Base-by-base conservation (phyloP, 1,284 basidiomycete species). In the Trichosporon ovoides region DNA sequence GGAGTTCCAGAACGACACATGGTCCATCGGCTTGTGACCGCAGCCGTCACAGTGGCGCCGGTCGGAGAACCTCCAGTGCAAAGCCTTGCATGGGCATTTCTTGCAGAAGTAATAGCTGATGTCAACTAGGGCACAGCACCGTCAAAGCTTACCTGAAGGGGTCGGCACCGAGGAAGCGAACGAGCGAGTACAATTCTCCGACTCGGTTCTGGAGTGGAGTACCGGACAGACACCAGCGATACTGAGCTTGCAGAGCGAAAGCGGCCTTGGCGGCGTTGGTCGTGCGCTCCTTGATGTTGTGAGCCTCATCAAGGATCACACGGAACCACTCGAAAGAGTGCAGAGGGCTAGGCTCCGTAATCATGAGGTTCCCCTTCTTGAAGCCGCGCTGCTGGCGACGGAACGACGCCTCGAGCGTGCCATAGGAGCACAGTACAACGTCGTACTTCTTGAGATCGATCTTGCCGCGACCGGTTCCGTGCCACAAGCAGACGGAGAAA, bases 191-290 rank as follows among this genome's bases (percentile, higher is more conserved):
- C 40, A 99, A 80, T 75, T 99, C 96, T 64, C 96, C 96, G 14
- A 99, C 96, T 62, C 95, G 86, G 69, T 96, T 96, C 77, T 98
- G 91, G 13, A 94, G 78, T 0, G 92, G 94, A n/a, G 94, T 97
- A n/a, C 95, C 96, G 24, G 93, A 97, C 33, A 99, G 81, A 76
- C 96, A 98, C 96, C 96, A 99, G 62, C 86, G 85, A 67, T 85
- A 91, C 59, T 84, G 84, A 57, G 87, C 85, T 66, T 87, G 78
- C 5, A 98, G 80, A 53, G 92, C 89, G 72, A 98, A 99, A 0
- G 92, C 84, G 11, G 91, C 93, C 76, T 97, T 98, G 2, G 96
- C 94, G 0, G 95, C 98, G 72, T 97, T 98, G 1, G 92, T 95
- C 1, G 86, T 79, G 14, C 96, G 85, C 73, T 98, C 95, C 74